phyloP scores from a whole-genome alignment of 2,329 filamentous ascomycete genomes.

The Nakataea oryzae region DNA sequence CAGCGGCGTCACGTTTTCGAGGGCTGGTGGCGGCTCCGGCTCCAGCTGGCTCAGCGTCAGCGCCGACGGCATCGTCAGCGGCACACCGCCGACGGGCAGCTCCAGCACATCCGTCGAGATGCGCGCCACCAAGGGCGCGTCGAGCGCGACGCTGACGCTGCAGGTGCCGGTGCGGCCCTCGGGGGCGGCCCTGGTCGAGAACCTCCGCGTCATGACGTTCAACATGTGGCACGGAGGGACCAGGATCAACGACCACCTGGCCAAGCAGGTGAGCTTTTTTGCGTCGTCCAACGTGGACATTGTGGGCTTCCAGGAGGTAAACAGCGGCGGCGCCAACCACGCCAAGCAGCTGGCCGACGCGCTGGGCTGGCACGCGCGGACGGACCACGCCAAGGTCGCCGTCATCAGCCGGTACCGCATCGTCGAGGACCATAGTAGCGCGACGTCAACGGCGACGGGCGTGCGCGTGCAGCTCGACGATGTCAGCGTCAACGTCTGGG shows the following conservation, averaged over 20 bases:
- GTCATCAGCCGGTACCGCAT: slow-evolving; percentile 29
- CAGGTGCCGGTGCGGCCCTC: slow-evolving; percentile 19
- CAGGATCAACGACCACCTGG: slow-evolving; percentile 22
- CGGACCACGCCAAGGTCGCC: slow-evolving; percentile 21
- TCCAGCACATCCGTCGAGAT: slow-evolving; percentile 17
- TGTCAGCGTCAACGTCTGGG: slow-evolving; percentile 21
- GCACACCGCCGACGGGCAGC: slow-evolving; percentile 16
- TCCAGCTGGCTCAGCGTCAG: slow-evolving; percentile 21
- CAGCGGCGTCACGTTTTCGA: slow-evolving; percentile 16
- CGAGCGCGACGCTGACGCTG: slow-evolving; percentile 13
- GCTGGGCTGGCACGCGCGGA: slow-evolving; percentile 22
- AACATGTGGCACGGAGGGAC: slow-evolving; percentile 30
- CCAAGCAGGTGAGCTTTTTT: slow-evolving; percentile 27
- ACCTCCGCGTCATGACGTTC: slow-evolving; percentile 23
- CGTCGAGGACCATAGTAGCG: slow-evolving; percentile 14
- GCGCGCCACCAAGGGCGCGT: slow-evolving; percentile 12
- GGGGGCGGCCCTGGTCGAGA: slow-evolving; percentile 18
- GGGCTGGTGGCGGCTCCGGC: slow-evolving; percentile 8
- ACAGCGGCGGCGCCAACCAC: slow-evolving; percentile 12
- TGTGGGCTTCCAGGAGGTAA: slow-evolving; percentile 26
- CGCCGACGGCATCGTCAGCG: slow-evolving; percentile 21
- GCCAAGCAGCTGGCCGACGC: slow-evolving; percentile 22
- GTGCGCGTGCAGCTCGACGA: slow-evolving; percentile 24
- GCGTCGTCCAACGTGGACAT: slow-evolving; percentile 20
- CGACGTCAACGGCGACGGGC: slow-evolving; percentile 13